Evolutionary conservation across 176 grass and related monocot genomes (phyloP).

Genomic region (Triticum aestivum): DNA sequence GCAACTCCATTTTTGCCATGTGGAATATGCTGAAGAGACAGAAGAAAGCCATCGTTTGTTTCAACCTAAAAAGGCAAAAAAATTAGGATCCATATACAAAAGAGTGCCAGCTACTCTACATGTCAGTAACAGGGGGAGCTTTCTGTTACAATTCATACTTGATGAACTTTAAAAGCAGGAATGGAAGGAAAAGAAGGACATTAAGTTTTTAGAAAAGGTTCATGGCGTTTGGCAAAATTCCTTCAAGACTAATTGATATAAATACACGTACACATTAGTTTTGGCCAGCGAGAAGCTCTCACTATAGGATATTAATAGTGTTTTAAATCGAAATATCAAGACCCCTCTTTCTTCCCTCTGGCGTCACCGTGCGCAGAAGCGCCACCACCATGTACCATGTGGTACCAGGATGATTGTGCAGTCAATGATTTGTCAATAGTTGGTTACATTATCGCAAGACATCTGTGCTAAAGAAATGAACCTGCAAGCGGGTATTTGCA

Average conservation of each 20-base stretch:
- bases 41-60: conserved; percentile 80
- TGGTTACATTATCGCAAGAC: background rate
- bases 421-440: background rate
- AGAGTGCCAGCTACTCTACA: background rate
- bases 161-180: conserved; percentile 5
- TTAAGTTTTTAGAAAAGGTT: background rate
- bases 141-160: background rate
- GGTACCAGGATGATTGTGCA: background rate
- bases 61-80: conserved; percentile 48
- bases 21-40: conserved; percentile 79
- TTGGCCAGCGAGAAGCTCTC: background rate
- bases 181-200: conserved; percentile 2
- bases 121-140: background rate
- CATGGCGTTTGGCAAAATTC: background rate
- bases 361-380: background rate
- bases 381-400: background rate
- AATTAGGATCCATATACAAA: conserved; percentile 16
- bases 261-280: background rate
- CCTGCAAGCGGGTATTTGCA: background rate
- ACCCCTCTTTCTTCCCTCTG: background rate
- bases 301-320: background rate
- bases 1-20: conserved; percentile 51
- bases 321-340: background rate
- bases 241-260: background rate
- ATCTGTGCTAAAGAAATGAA: background rate